Base-by-base conservation (phyloP, 441 rosid genomes). In the Bocquillonia castaneifolia region DNA sequence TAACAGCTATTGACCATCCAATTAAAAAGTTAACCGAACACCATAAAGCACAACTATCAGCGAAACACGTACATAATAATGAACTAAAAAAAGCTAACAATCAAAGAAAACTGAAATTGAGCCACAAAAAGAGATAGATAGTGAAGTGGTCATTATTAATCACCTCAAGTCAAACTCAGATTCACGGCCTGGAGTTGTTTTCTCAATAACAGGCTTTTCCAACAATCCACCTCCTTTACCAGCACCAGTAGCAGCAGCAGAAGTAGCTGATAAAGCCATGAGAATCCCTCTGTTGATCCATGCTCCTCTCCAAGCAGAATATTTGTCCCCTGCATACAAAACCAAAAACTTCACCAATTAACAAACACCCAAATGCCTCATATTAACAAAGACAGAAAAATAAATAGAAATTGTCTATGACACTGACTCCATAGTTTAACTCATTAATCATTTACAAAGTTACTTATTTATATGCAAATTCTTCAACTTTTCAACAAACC, bases 151-250 rank as follows among this genome's bases (percentile, higher is more conserved):
- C 39, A 47, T 64, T n/a, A n/a, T n/a, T n/a, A n/a, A n/a, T n/a
- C n/a, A 91, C 98, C 91, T 91, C 77, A 91, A 74, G 80, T 93
- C 97, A 66, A 85, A 88, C 81, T 91, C 95, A 45, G 96, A 88
- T 72, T 89, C 94, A 60, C 91, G 98, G 61, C 88, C 94, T 68
- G 96, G 97, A 48, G 85, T 79, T 36, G 89, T 84, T 80, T 76
- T 88, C 83, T 92, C 96, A 72, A 79, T 85, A 48, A 87, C 72
- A n/a, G 97, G 98, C 78, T 84, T 91, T 72, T 91, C 98, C 82
- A 93, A 79, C 18, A 91, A 66, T 52, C 96, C 96, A 64, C 88
- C 96, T 68, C 96, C 98, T 84, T 91, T 91, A 77, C 98, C 86
- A 54, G 81, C 45, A 61, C 82, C 83, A 14, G 82, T 62, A 20